phyloP scores from a whole-genome alignment of 768 basidiomycete species.

The Sutorius australiensis region DNA sequence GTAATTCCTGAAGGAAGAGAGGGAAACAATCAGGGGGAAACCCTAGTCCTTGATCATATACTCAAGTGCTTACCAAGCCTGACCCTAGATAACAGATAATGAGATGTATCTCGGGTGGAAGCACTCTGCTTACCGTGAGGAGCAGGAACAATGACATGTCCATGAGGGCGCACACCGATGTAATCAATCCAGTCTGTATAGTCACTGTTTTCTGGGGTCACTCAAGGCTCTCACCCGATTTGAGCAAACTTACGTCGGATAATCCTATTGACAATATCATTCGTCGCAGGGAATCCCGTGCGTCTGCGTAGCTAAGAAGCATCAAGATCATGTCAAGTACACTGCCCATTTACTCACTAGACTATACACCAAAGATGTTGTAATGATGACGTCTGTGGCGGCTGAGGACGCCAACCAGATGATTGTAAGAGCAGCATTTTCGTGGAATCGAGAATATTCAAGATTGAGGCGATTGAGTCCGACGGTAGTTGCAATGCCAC shows the following conservation, averaged over 20 bases:
- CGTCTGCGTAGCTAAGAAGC: slow-evolving; percentile 35
- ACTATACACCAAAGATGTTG: slow-evolving; percentile 40
- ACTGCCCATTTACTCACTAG: slow-evolving; percentile 29
- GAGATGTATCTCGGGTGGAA: not conserved
- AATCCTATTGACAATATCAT: slow-evolving; percentile 37
- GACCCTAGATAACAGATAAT: not conserved
- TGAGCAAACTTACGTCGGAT: slow-evolving; percentile 33
- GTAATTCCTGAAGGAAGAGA: no score
- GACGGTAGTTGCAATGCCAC: slow-evolving; percentile 34
- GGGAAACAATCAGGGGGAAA: no score
- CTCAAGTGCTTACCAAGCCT: slow-evolving; percentile 2
- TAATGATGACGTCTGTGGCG: slow-evolving; percentile 41
- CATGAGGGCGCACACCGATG: slow-evolving; percentile 9
- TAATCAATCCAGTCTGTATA: slow-evolving; percentile 28
- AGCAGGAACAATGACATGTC: slow-evolving; percentile 25
- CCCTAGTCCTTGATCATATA: no score
- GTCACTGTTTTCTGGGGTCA: slow-evolving; percentile 19
- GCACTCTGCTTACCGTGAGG: slow-evolving; percentile 8
- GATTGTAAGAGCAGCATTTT: slow-evolving; percentile 33
- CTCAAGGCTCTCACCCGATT: not conserved
- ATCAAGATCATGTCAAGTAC: not conserved
- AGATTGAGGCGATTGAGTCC: slow-evolving; percentile 27
- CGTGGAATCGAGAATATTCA: slow-evolving; percentile 32
- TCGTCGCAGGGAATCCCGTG: slow-evolving; percentile 41
- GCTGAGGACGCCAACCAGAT: slow-evolving; percentile 43